Evolutionary conservation across 495 filamentous ascomycete genomes (phyloP), one percentile per base, ranked within the genome.

Genomic region (Geopyxis carbonaria): DNA sequence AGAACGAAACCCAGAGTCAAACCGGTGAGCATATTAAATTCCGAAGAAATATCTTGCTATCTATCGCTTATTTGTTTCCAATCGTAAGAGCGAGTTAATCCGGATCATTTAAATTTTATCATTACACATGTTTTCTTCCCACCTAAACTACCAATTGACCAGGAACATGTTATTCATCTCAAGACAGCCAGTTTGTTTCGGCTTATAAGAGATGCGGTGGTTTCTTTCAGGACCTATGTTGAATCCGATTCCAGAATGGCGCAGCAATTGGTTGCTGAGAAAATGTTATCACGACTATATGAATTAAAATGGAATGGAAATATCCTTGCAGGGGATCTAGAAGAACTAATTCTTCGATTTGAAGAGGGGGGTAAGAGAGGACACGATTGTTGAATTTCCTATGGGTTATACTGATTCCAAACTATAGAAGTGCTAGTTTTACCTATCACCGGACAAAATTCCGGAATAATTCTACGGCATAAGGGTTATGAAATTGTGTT

Each of bases 61-160:
- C n/a, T n/a, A n/a, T n/a, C n/a, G n/a, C n/a, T n/a, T n/a, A n/a
- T n/a, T n/a, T n/a, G n/a, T n/a, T n/a, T n/a, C n/a, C n/a, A n/a
- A n/a, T n/a, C n/a, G n/a, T n/a, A n/a, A n/a, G n/a, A n/a, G n/a
- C n/a, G n/a, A n/a, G n/a, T n/a, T n/a, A n/a, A n/a, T n/a, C n/a
- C n/a, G n/a, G n/a, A n/a, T n/a, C 0, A 31, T 5, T 27, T 59
- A 3, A 20, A 51, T 9, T 72, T 65, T 46, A 43, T 65, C 3
- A 53, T 71, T 45, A 54, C 74, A 34, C 73, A 80, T 50, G 56
- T 79, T 16, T 69, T 75, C 38, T 59, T 79, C 0, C 75, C 72
- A 0, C 70, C 71, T 0, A 59, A 67, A 19, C 46, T 76, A 0
- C 74, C 75, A 0, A 62, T 75, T 22, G 1, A 40, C 0, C 57